Base-by-base conservation (phyloP, 2,329 filamentous ascomycete species). In the Microdochium paspali region DNA sequence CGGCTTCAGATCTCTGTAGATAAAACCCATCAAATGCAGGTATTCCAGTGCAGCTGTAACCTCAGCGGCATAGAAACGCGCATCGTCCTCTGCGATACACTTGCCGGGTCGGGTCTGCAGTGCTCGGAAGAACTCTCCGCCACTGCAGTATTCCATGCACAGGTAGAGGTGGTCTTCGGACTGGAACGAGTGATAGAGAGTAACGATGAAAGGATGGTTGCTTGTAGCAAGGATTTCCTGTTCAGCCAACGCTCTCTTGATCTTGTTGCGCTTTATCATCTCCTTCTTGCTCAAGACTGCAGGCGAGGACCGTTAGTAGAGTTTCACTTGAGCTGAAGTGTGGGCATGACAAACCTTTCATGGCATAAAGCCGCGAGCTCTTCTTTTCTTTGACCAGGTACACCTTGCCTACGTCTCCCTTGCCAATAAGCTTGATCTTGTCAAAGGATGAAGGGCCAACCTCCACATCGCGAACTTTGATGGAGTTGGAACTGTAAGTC, bases 201-300 rank as follows among this genome's bases (percentile, higher is more conserved):
- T 98, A 53, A 98, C 93, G 62, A 98, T 98, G 66, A 98, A 98
- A 0, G 93, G 93, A 61, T 98, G 93, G 59, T 98, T 98, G 74
- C 91, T 97, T 39, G 93, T 98, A 9, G 93, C 93, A 47, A 98
- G 74, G 54, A 98, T 98, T 67, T 98, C 93, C 65, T 97, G 93
- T 69, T 98, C 93, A 31, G 93, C 93, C 56, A 98, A 76, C 13
- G 93, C 93, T 62, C 93, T 83, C 78, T 98, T 98, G 72, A 98
- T 98, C 78, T 98, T 98, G 76, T 98, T 98, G 49, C 93, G 86
- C 74, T 98, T 98, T 69, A 98, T 98, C 93, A 98, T 98, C 68
- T 98, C 93, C 74, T 97, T 96, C 71, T 98, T 98, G 77, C 90
- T 97, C 67, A 98, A 66, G 5, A 98, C 93, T 97, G 62, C 15